These are phyloP conservation scores for Ophioceras dolichostomum DNA, from an alignment of 2,329 filamentous ascomycete species.

Conservation along the genomic window DNA sequence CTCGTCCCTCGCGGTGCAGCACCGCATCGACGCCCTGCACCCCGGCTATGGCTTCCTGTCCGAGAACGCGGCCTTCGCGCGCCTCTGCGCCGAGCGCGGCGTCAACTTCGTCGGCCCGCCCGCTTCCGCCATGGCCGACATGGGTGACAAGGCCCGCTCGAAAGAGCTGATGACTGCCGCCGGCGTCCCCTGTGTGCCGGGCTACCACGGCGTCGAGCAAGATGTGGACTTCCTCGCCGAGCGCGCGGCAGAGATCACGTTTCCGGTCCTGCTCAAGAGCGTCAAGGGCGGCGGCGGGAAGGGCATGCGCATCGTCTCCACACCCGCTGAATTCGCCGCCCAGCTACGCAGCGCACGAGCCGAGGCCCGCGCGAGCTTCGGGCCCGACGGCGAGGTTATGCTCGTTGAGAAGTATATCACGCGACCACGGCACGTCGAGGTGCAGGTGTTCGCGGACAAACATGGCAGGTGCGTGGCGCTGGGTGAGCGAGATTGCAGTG, in stretches of 20 bases:
- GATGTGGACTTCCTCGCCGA: conserved; percentile 45
- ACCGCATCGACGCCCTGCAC: conserved; percentile 84
- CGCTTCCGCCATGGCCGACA: conserved; percentile 66
- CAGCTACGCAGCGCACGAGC: conserved; percentile 63
- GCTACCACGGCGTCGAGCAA: conserved; percentile 85
- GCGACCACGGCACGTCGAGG: conserved; percentile 73
- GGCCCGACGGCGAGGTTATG: conserved; percentile 67
- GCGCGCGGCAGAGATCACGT: conserved; percentile 59
- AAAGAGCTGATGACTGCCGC: conserved; percentile 96
- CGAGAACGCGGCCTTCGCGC: conserved; percentile 86
- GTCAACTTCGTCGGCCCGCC: conserved; percentile 92
- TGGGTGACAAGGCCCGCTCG: conserved; percentile 87
- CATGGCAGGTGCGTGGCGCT: conserved; percentile 70
- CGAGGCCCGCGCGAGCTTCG: conserved; percentile 68
- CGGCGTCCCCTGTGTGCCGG: conserved; percentile 92
- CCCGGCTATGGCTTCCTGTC: conserved; percentile 94
- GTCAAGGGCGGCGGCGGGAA: conserved; percentile 74
- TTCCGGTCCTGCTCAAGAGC: conserved; percentile 68
- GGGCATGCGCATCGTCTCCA: conserved; percentile 66
- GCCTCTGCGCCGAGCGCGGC: conserved; percentile 77
- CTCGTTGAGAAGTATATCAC: conserved; percentile 77
- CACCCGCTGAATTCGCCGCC: conserved; percentile 53
- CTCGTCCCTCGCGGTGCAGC: conserved; percentile 72
- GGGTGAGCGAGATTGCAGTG: conserved; percentile 77
- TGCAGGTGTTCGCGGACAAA: conserved; percentile 80